Percentiles rank a stretch among this genome's conserved stretches.
Evolutionary conservation across 805 yeast species (phyloP).

Genomic region (Yarrowia osloensis): DNA sequence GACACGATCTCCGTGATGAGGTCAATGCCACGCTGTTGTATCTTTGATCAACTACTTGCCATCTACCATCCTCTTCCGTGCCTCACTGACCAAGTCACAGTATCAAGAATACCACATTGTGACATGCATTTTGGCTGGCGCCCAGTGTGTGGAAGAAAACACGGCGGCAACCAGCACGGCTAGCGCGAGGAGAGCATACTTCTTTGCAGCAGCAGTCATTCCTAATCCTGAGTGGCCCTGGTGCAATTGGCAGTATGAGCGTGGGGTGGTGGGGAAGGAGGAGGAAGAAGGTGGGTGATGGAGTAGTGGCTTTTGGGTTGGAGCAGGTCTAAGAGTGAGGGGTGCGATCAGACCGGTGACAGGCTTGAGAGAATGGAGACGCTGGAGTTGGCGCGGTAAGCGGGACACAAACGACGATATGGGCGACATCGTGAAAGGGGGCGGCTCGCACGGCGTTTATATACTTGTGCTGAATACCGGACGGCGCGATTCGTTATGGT

Average conservation of each 20-base stretch:
- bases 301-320: slow-evolving; percentile 15
- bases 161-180: slow-evolving; percentile 16
- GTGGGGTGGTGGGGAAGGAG: slow-evolving; percentile 20
- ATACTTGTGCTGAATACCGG: background rate
- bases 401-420: slow-evolving; percentile 4
- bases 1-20: background rate
- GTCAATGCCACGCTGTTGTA: background rate
- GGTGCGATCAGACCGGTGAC: background rate
- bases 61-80: background rate
- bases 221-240: slow-evolving; percentile 29
- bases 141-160: slow-evolving; percentile 21
- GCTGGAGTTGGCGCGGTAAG: slow-evolving; percentile 17
- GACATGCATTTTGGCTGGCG: slow-evolving; percentile 28
- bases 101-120: slow-evolving; percentile 29
- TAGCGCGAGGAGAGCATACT: slow-evolving; percentile 21
- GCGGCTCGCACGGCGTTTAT: background rate
- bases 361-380: background rate
- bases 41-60: background rate
- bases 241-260: slow-evolving; percentile 30
- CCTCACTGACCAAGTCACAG: background rate
- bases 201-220: slow-evolving; percentile 28
- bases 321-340: slow-evolving; percentile 4
- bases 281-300: background rate
- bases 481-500: slow-evolving; percentile 9
- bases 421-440: background rate